Conservation (phyloP, 768 basidiomycete species). For the Serendipita sp. region DNA sequence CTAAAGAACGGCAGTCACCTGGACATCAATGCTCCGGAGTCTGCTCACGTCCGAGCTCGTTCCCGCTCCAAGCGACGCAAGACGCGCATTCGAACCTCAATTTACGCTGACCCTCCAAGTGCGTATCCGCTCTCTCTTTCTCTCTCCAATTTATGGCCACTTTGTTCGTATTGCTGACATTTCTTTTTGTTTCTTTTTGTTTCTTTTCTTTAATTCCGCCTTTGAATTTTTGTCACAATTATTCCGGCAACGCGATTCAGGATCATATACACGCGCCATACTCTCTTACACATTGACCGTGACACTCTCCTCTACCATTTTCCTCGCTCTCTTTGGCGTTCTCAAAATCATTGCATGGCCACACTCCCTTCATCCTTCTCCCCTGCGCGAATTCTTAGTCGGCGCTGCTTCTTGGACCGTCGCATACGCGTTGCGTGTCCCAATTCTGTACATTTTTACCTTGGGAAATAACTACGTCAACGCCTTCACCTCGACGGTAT, state of each 20-base stretch:
- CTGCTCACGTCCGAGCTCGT: neutral
- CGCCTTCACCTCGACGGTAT: slow-evolving; percentile 20
- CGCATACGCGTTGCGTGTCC: slow-evolving; percentile 35
- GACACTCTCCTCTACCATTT: neutral
- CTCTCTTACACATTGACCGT: neutral
- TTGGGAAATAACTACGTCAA: slow-evolving; percentile 9
- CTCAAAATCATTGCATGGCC: slow-evolving; percentile 4
- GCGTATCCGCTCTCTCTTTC: neutral
- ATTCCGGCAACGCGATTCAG: neutral
- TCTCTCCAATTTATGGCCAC: no score
- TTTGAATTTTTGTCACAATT: no score
- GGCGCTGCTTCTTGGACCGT: slow-evolving; percentile 47
- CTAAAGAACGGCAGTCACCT: neutral
- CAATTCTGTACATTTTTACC: slow-evolving; percentile 24
- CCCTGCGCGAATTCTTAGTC: slow-evolving; percentile 47
- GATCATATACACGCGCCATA: neutral
- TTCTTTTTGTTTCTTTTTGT: neutral
- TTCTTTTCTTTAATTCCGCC: neutral
- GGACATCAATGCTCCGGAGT: no score
- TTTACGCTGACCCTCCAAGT: slow-evolving; percentile 3
- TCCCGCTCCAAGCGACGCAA: neutral
- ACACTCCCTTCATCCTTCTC: slow-evolving; percentile 1
- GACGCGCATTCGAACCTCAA: neutral
- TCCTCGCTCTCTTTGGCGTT: neutral
- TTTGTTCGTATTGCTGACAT: neutral